Evolutionary conservation across 2,329 filamentous ascomycete genomes (phyloP).

Genomic region (Aspergillus alliaceus): DNA sequence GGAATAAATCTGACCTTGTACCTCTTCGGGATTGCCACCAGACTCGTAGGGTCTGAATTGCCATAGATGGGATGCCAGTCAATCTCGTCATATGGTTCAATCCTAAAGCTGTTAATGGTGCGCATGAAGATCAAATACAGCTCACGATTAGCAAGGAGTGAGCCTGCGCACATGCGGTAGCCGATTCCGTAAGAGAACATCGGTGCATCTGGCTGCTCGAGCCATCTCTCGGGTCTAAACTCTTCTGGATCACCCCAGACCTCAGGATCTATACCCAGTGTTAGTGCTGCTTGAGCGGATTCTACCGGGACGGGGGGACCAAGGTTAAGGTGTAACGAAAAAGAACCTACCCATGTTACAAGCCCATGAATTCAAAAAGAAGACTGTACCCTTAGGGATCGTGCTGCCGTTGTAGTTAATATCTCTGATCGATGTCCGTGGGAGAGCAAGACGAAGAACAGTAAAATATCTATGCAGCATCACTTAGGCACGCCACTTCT

Average conservation of each 20-base stretch:
- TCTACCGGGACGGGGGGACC: neutral
- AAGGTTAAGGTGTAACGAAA: neutral
- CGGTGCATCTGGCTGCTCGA: slow-evolving; percentile 63
- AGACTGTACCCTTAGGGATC: slow-evolving; percentile 63
- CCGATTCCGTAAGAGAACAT: slow-evolving; percentile 67
- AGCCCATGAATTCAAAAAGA: slow-evolving; percentile 68
- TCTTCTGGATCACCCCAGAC: slow-evolving; percentile 60
- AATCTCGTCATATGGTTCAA: slow-evolving; percentile 55
- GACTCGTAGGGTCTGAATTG: slow-evolving; percentile 60
- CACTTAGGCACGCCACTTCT: slow-evolving; percentile 6
- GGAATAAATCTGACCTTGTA: slow-evolving; percentile 62
- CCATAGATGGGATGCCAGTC: slow-evolving; percentile 62
- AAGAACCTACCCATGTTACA: slow-evolving; percentile 62
- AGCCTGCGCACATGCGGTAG: slow-evolving; percentile 68
- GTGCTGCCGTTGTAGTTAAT: slow-evolving; percentile 57
- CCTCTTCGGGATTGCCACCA: slow-evolving; percentile 60
- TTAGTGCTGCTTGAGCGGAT: neutral
- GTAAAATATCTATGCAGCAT: slow-evolving; percentile 54
- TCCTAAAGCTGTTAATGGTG: slow-evolving; percentile 61
- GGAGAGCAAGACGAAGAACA: slow-evolving; percentile 63
- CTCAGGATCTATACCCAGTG: slow-evolving; percentile 44
- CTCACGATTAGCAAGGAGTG: slow-evolving; percentile 63
- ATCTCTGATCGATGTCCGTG: slow-evolving; percentile 61
- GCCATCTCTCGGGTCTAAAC: slow-evolving; percentile 64
- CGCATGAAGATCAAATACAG: slow-evolving; percentile 65